Conservation (phyloP, 805 yeast species). For the Tetrapisispora fleetii region DNA sequence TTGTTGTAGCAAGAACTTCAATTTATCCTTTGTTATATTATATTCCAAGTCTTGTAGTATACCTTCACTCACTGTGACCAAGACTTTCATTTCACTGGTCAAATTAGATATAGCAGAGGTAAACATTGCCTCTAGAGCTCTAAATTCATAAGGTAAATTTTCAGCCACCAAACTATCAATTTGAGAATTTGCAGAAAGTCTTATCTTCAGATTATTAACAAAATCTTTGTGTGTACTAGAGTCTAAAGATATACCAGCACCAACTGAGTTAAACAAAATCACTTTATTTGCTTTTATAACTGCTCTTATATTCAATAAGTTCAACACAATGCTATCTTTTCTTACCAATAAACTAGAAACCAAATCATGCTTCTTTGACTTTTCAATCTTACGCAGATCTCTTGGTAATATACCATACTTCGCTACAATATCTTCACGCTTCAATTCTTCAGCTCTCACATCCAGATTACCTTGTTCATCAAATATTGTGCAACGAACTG, state of each 20-base stretch:
- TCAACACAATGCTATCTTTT: constrained; percentile 61
- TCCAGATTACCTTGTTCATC: constrained; percentile 59
- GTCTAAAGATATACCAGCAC: constrained; percentile 18
- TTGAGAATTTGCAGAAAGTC: constrained; percentile 16
- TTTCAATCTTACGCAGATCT: constrained; percentile 82
- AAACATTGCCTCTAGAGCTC: constrained; percentile 83
- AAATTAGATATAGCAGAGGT: constrained; percentile 70
- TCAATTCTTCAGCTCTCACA: constrained; percentile 62
- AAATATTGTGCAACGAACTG: constrained; percentile 73
- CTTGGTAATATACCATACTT: constrained; percentile 78
- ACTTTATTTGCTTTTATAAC: constrained; percentile 65
- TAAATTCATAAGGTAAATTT: constrained; percentile 72
- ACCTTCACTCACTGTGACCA: constrained; percentile 63
- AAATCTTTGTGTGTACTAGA: constrained; percentile 22
- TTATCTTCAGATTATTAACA: constrained; percentile 15
- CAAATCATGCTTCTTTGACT: constrained; percentile 46
- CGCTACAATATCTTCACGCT: constrained; percentile 59
- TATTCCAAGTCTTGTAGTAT: constrained; percentile 70
- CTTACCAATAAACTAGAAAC: constrained; percentile 79
- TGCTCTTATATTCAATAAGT: constrained; percentile 71
- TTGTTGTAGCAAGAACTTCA: constrained; percentile 70
- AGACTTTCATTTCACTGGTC: constrained; percentile 80
- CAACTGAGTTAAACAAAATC: constrained; percentile 54
- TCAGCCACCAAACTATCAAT: constrained; percentile 13
- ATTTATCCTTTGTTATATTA: constrained; percentile 68